These are phyloP conservation scores for Fraxinus xanthoxyloides DNA, from an alignment of 305 asterid genomes.

Conservation along the genomic window DNA sequence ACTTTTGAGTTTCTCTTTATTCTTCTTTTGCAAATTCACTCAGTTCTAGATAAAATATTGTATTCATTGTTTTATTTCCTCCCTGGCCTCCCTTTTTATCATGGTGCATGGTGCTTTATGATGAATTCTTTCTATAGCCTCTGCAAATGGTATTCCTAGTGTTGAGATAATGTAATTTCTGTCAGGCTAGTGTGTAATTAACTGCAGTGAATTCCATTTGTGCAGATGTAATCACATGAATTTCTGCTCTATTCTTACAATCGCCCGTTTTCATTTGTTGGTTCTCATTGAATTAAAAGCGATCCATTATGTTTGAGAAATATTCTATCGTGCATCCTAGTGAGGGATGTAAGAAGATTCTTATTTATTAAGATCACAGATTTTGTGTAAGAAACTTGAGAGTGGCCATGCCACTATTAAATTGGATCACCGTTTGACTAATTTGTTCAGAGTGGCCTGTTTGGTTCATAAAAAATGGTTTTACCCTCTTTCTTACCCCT, in stretches of 20 bases:
- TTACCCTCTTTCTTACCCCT: conserved; percentile 7
- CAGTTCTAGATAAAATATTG: neutral
- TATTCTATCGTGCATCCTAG: neutral
- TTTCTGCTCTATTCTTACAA: conserved; percentile 14
- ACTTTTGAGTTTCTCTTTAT: neutral
- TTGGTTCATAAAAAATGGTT: neutral
- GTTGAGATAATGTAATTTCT: neutral
- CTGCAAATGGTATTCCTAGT: neutral
- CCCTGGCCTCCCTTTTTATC: neutral
- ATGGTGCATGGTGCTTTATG: neutral
- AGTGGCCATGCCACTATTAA: conserved; percentile 3
- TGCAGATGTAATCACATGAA: neutral
- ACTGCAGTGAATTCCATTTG: conserved; percentile 2
- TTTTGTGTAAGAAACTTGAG: conserved; percentile 13
- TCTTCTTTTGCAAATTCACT: neutral
- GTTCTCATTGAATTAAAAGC: neutral
- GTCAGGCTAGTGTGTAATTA: neutral
- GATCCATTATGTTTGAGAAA: conserved; percentile 5
- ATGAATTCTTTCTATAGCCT: neutral
- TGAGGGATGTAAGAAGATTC: conserved; percentile 4
- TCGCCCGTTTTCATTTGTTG: neutral
- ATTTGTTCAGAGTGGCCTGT: conserved; percentile 8
- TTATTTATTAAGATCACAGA: neutral
- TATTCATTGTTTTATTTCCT: neutral
- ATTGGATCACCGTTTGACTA: conserved; percentile 1